Conservation (phyloP, 495 filamentous ascomycete genomes). For the Penicillium verhagenii region DNA sequence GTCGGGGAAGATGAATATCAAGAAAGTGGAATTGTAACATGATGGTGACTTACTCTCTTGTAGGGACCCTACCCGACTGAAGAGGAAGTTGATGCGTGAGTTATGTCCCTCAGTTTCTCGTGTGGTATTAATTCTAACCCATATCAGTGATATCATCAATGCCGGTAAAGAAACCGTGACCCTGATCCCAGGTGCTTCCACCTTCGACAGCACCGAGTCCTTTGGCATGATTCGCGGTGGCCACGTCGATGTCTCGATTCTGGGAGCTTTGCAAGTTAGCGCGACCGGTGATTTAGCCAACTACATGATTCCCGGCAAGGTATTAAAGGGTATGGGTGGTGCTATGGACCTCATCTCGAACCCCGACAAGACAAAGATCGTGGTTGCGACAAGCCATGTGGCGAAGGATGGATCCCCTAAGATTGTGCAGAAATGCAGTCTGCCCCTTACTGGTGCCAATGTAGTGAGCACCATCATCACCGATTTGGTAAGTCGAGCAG, state of each 20-base stretch:
- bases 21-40: too few species aligned
- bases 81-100: conserved; percentile 70
- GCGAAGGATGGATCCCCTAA: conserved; percentile 87
- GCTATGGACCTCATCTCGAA: conserved; percentile 93
- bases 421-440: conserved; percentile 80
- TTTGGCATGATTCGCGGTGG: conserved; percentile 94
- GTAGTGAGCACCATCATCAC: conserved; percentile 93
- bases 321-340: conserved; percentile 90
- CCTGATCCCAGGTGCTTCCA: conserved; percentile 71
- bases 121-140: neutral
- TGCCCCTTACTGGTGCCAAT: conserved; percentile 80
- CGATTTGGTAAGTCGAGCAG: conserved; percentile 62
- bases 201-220: conserved; percentile 83
- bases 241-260: conserved; percentile 82
- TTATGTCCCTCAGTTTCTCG: neutral
- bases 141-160: conserved; percentile 74
- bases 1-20: too few species aligned
- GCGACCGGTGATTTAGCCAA: conserved; percentile 83
- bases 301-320: conserved; percentile 90
- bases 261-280: conserved; percentile 87
- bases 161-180: conserved; percentile 95
- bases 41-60: neutral
- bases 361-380: conserved; percentile 81
- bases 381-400: conserved; percentile 89
- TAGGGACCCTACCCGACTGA: conserved; percentile 78